A percentile compares a stretch with the other conserved stretches of the same genome.
phyloP scores from a whole-genome alignment of 371 early-diverging fungal genomes.

The Mortierella sp. region DNA sequence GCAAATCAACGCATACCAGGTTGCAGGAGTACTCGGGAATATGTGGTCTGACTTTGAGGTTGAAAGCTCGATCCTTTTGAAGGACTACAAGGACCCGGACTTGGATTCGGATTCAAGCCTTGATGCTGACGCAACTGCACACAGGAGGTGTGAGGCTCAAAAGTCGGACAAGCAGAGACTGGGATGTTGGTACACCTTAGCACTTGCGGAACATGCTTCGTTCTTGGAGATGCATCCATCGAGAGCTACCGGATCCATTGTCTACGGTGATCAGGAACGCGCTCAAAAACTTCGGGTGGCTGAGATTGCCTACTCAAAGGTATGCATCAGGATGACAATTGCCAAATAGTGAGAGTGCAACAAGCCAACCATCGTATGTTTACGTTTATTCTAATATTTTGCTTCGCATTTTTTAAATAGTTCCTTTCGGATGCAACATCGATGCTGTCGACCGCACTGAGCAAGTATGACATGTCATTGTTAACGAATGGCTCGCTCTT shows the following conservation, averaged over 20 bases:
- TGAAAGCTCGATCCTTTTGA: constrained; percentile 22
- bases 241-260: not conserved
- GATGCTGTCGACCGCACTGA: constrained; percentile 57
- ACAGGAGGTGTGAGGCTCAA: not conserved
- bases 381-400: not conserved
- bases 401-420: not conserved
- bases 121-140: not conserved
- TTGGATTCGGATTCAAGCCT: constrained; percentile 9
- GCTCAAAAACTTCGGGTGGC: constrained; percentile 12
- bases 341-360: not conserved
- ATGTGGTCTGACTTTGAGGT: constrained; percentile 57
- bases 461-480: constrained; percentile 56
- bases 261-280: not conserved
- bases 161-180: constrained; percentile 31
- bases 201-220: constrained; percentile 37
- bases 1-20: constrained; percentile 75
- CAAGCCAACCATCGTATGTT: not conserved
- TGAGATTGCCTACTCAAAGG: constrained; percentile 33
- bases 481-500: constrained; percentile 53
- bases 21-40: constrained; percentile 63
- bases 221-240: constrained; percentile 27
- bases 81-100: constrained; percentile 13
- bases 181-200: constrained; percentile 38
- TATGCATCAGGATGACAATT: not conserved
- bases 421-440: constrained; percentile 47